phyloP scores from a whole-genome alignment of 805 yeast genomes.

The Starmerella vitae region DNA sequence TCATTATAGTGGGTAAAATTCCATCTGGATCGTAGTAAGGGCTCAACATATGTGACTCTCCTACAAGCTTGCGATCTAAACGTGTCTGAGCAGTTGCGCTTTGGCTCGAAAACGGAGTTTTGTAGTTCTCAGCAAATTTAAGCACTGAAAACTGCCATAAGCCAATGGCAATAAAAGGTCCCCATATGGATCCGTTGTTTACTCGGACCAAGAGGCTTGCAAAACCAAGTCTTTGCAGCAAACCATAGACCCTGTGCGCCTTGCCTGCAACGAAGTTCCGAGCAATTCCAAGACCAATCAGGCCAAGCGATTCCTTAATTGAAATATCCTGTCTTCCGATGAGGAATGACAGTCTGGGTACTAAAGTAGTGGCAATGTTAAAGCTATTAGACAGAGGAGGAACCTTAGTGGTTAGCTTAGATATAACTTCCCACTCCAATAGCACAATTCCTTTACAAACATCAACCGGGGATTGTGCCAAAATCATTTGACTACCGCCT shows the following conservation, averaged over 20 bases:
- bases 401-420: not conserved
- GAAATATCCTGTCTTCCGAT: slow-evolving; percentile 22
- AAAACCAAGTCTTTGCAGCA: slow-evolving; percentile 25
- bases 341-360: slow-evolving; percentile 25
- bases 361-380: slow-evolving; percentile 24
- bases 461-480: not conserved
- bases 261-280: slow-evolving; percentile 18
- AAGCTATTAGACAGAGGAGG: slow-evolving; percentile 13
- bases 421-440: slow-evolving; percentile 24
- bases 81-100: slow-evolving; percentile 26
- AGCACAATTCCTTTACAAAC: slow-evolving; percentile 20
- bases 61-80: slow-evolving; percentile 25
- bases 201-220: slow-evolving; percentile 18
- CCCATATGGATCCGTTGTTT: not conserved
- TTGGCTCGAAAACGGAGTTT: slow-evolving; percentile 23
- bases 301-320: slow-evolving; percentile 11
- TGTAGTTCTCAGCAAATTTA: slow-evolving; percentile 19
- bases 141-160: slow-evolving; percentile 24
- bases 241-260: slow-evolving; percentile 22
- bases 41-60: slow-evolving; percentile 22
- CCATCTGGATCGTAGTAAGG: slow-evolving; percentile 30
- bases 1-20: slow-evolving; percentile 27
- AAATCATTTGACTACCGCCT: not conserved
- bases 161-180: slow-evolving; percentile 21
- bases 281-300: slow-evolving; percentile 24